Evolutionary conservation across 176 grass and related monocot genomes (phyloP).

Genomic region (Bonia amplexicaulis): DNA sequence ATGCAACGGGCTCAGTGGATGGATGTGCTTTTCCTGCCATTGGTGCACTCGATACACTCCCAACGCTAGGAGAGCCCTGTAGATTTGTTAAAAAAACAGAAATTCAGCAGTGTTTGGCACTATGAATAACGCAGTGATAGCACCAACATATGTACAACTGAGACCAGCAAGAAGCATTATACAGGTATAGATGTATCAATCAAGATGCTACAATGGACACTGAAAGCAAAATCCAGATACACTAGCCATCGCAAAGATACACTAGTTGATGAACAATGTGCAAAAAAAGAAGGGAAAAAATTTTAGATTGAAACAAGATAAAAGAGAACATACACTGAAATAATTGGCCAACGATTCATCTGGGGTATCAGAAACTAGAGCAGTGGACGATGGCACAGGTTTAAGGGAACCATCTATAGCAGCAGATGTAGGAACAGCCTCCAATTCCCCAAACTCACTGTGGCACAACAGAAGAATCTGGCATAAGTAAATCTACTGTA

Average conservation of each 20-base stretch:
- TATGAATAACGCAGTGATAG: not conserved
- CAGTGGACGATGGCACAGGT: slow-evolving; percentile 29
- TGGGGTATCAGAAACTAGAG: slow-evolving; percentile 39
- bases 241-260: not conserved
- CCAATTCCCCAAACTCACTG: slow-evolving; percentile 82
- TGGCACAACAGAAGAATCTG: not conserved
- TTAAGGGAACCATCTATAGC: slow-evolving; percentile 76
- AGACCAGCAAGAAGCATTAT: not conserved
- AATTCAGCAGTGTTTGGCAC: not conserved
- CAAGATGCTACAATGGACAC: not conserved
- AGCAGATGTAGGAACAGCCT: slow-evolving; percentile 63
- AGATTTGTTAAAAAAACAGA: slow-evolving; percentile 23
- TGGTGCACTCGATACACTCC: slow-evolving; percentile 34
- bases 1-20: slow-evolving; percentile 24
- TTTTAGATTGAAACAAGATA: not conserved
- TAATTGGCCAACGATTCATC: slow-evolving; percentile 61
- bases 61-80: slow-evolving; percentile 53
- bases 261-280: not conserved
- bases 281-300: not conserved
- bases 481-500: not conserved
- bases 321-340: slow-evolving; percentile 51
- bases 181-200: slow-evolving; percentile 9
- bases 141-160: not conserved
- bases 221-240: not conserved
- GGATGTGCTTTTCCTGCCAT: slow-evolving; percentile 34